Percentiles rank a stretch among this genome's conserved stretches.
These are phyloP conservation scores for Talaromyces albobiverticillius DNA, from an alignment of 2,329 filamentous ascomycete genomes.

Conservation along the genomic window DNA sequence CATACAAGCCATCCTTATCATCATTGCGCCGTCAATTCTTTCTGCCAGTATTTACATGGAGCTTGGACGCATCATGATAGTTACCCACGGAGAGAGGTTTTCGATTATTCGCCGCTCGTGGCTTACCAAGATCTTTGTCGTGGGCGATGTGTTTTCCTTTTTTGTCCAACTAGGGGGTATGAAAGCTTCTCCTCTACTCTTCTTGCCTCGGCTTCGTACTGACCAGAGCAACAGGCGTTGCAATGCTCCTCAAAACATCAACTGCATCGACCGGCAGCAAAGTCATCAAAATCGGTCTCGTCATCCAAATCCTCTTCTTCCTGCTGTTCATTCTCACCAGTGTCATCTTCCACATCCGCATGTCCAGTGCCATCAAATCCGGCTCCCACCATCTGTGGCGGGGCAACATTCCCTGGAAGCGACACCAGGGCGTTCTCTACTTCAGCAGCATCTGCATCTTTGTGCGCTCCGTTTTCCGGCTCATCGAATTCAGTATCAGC, in stretches of 20 bases:
- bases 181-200: neutral
- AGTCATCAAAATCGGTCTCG: constrained; percentile 28
- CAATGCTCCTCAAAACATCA: constrained; percentile 19
- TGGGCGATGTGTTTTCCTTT: constrained; percentile 30
- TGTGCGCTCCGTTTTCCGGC: constrained; percentile 20
- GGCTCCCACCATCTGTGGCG: constrained; percentile 21
- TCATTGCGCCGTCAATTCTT: constrained; percentile 35
- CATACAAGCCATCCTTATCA: constrained; percentile 21
- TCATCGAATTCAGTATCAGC: constrained; percentile 20
- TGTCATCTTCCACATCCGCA: constrained; percentile 23
- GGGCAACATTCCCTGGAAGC: constrained; percentile 29
- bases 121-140: constrained; percentile 34
- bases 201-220: too few relatives aligned
- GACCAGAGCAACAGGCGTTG: constrained; percentile 27
- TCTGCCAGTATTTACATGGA: constrained; percentile 33
- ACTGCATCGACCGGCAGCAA: constrained; percentile 20
- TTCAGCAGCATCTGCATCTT: constrained; percentile 18
- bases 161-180: constrained; percentile 29
- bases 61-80: constrained; percentile 30
- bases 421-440: constrained; percentile 31
- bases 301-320: constrained; percentile 31
- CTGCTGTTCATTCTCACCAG: constrained; percentile 26
- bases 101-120: constrained; percentile 24
- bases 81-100: constrained; percentile 25
- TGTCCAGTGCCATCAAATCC: constrained; percentile 31